phyloP scores from a whole-genome alignment of 139 green algal genomes.

The Eudorina sp. region DNA sequence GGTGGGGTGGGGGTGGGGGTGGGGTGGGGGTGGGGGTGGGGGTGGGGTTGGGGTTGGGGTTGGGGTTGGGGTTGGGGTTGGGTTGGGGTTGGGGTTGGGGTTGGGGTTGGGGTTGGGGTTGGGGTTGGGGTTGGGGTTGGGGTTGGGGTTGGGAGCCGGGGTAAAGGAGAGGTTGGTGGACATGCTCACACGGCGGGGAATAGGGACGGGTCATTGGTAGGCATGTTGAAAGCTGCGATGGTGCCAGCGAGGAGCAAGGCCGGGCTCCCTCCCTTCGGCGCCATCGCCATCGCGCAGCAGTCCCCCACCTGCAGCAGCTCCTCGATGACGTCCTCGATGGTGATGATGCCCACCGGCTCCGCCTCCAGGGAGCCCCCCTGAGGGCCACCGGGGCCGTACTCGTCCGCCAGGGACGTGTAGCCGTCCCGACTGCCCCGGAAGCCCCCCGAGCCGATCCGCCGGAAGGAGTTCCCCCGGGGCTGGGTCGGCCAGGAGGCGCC shows the following conservation, averaged over 20 bases:
- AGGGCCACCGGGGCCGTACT: not conserved
- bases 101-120: too few relatives aligned
- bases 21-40: too few relatives aligned
- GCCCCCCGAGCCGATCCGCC: not conserved
- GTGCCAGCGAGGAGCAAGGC: too few relatives aligned
- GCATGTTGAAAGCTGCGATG: too few relatives aligned
- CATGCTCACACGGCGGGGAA: too few relatives aligned
- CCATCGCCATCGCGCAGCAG: not conserved
- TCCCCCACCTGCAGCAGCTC: slow-evolving; percentile 57
- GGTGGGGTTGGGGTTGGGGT: too few relatives aligned
- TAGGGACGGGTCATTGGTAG: too few relatives aligned
- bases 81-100: too few relatives aligned
- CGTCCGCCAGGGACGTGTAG: slow-evolving; percentile 17
- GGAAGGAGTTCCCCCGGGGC: not conserved
- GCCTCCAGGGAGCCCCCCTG: not conserved
- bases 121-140: too few relatives aligned
- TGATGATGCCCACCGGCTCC: slow-evolving; percentile 75
- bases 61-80: too few relatives aligned
- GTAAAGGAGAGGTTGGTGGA: too few relatives aligned
- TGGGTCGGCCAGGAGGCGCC: slow-evolving; percentile 27
- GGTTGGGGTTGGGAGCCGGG: too few relatives aligned
- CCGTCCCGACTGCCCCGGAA: not conserved
- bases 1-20: not conserved
- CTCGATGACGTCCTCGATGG: slow-evolving; percentile 82
- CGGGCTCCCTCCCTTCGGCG: not conserved